Conservation (phyloP, 352 stramenopile species). For the Peronospora belbahrii region DNA sequence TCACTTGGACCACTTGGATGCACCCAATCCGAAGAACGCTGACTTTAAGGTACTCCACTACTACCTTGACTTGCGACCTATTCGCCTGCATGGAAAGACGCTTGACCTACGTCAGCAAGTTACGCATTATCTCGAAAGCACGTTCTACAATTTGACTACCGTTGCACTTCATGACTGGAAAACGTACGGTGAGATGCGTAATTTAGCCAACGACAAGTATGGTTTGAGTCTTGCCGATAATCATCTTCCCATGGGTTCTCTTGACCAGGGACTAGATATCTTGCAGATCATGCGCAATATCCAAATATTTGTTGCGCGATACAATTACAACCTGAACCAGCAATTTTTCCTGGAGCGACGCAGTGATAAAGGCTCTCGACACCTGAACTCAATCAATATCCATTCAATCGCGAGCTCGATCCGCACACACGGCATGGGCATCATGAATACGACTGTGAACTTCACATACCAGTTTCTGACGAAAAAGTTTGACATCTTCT, state of each 20-base stretch:
- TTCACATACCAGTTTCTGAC: constrained; percentile 93
- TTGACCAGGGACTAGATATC: constrained; percentile 90
- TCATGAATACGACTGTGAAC: constrained; percentile 94
- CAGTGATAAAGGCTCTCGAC: constrained; percentile 86
- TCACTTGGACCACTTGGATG: constrained; percentile 80
- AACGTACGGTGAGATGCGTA: constrained; percentile 91
- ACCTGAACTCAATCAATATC: constrained; percentile 91
- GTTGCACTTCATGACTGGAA: constrained; percentile 93
- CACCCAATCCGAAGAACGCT: constrained; percentile 74
- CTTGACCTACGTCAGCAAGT: constrained; percentile 83
- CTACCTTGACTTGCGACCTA: constrained; percentile 79
- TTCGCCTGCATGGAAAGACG: constrained; percentile 85
- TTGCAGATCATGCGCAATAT: constrained; percentile 95
- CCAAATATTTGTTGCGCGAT: constrained; percentile 85
- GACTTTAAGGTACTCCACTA: constrained; percentile 81
- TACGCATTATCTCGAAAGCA: constrained; percentile 90
- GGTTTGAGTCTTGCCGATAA: constrained; percentile 87
- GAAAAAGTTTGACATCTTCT: constrained; percentile 88
- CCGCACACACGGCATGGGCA: constrained; percentile 92
- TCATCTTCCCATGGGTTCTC: constrained; percentile 88
- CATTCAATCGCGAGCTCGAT: constrained; percentile 88
- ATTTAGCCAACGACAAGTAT: constrained; percentile 90
- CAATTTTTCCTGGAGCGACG: constrained; percentile 92
- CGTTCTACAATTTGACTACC: constrained; percentile 93
- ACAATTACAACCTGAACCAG: constrained; percentile 95